These are phyloP conservation scores for Epichloe festucae DNA, from an alignment of 2,329 filamentous ascomycete genomes.

Conservation along the genomic window DNA sequence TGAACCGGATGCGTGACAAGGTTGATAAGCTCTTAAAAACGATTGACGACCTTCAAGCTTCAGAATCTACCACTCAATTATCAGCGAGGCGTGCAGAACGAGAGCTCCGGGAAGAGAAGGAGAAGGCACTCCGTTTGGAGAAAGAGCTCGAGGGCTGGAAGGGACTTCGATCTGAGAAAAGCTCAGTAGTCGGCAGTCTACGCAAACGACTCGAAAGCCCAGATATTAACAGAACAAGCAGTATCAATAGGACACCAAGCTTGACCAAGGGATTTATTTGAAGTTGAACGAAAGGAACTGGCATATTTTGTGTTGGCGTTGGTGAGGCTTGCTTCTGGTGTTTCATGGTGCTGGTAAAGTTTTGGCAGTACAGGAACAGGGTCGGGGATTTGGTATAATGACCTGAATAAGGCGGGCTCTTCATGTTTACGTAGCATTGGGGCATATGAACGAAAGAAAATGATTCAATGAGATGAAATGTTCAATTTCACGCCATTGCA, in stretches of 20 bases:
- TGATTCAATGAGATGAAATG: conserved; percentile 5
- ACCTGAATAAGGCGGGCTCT: conserved; percentile 5
- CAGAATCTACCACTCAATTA: conserved; percentile 71
- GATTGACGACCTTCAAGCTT: conserved; percentile 87
- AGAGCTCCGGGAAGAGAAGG: conserved; percentile 77
- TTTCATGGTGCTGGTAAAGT: neutral
- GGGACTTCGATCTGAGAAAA: conserved; percentile 55
- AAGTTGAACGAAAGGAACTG: neutral
- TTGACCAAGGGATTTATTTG: conserved; percentile 58
- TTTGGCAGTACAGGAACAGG: neutral
- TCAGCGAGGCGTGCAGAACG: conserved; percentile 75
- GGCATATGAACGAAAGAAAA: conserved; percentile 7
- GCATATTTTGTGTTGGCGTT: neutral
- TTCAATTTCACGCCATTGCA: too few relatives aligned
- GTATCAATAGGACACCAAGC: conserved; percentile 49
- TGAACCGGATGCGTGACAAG: conserved; percentile 77
- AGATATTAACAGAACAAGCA: conserved; percentile 52
- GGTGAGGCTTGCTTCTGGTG: neutral
- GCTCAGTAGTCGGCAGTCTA: conserved; percentile 28
- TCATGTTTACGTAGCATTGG: conserved; percentile 6
- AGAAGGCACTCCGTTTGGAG: conserved; percentile 70
- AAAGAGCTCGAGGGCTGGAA: conserved; percentile 80
- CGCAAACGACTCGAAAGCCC: conserved; percentile 26
- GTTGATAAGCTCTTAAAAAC: conserved; percentile 77
- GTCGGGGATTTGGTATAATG: neutral